A percentile compares a stretch with the other conserved stretches of the same genome.
Evolutionary conservation across 2,329 filamentous ascomycete genomes (phyloP).

Genomic region (Exophiala mesophila): DNA sequence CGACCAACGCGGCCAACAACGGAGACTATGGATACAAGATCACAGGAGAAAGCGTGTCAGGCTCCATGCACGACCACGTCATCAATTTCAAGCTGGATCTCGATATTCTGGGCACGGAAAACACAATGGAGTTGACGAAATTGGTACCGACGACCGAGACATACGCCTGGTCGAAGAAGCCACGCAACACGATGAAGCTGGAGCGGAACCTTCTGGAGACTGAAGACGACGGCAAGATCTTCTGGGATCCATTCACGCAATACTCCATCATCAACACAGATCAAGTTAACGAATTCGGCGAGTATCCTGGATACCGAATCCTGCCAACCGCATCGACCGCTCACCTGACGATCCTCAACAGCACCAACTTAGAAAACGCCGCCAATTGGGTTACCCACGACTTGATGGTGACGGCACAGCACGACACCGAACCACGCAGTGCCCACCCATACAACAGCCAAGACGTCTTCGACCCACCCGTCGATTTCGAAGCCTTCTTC

Average conservation of each 20-base stretch:
- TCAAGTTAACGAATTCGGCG: slow-evolving; percentile 36
- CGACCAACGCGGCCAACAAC: slow-evolving; percentile 27
- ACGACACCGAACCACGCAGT: slow-evolving; percentile 15
- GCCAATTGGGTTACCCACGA: slow-evolving; percentile 18
- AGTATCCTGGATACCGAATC: slow-evolving; percentile 39
- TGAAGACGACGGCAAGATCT: slow-evolving; percentile 34
- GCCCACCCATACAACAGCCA: slow-evolving; percentile 14
- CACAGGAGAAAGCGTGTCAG: slow-evolving; percentile 31
- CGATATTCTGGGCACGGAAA: slow-evolving; percentile 31
- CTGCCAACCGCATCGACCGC: slow-evolving; percentile 30
- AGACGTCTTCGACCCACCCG: neutral
- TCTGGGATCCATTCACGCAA: no score
- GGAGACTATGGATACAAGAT: slow-evolving; percentile 34
- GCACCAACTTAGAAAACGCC: slow-evolving; percentile 16
- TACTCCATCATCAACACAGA: slow-evolving; percentile 37
- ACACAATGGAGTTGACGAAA: slow-evolving; percentile 27
- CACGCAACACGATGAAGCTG: slow-evolving; percentile 9
- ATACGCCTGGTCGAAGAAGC: slow-evolving; percentile 21
- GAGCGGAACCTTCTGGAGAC: slow-evolving; percentile 33
- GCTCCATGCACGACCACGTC: slow-evolving; percentile 37
- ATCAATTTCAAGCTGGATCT: slow-evolving; percentile 36
- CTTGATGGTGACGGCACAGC: slow-evolving; percentile 16
- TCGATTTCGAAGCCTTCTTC: slow-evolving; percentile 7
- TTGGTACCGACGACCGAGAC: slow-evolving; percentile 8
- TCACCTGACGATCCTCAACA: slow-evolving; percentile 23